Percentiles rank a stretch among this genome's conserved stretches.
Evolutionary conservation across 768 basidiomycete species (phyloP).

Genomic region (Trametes cingulata): DNA sequence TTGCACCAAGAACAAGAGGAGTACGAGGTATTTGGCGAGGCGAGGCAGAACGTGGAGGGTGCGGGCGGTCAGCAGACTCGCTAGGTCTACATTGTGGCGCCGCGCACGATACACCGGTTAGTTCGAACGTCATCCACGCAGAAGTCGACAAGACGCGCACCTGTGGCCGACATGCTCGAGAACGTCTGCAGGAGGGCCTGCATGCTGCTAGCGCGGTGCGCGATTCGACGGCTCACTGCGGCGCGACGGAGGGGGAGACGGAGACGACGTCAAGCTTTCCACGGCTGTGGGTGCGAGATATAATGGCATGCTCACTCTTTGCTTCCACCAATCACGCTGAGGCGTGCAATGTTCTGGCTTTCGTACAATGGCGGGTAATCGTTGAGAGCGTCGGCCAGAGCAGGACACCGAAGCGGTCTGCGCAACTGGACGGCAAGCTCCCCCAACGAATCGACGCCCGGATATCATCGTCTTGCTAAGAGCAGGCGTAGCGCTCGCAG

Average conservation of each 20-base stretch:
- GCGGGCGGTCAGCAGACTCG: slow-evolving; percentile 13
- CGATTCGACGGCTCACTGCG: slow-evolving; percentile 5
- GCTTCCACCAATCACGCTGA: background rate
- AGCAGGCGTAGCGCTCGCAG: too few relatives aligned
- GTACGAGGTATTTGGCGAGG: slow-evolving; percentile 43
- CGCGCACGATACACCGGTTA: background rate
- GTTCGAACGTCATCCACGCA: background rate
- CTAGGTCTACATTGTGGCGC: slow-evolving; percentile 11
- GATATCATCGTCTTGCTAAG: too few relatives aligned
- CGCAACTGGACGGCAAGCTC: background rate
- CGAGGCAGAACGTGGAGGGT: slow-evolving; percentile 8
- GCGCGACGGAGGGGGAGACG: background rate
- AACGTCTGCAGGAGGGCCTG: slow-evolving; percentile 8
- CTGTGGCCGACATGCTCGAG: slow-evolving; percentile 7
- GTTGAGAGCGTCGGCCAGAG: background rate
- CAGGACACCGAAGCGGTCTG: background rate
- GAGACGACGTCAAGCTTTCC: background rate
- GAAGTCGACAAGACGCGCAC: background rate
- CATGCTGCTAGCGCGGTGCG: background rate
- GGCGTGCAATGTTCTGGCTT: background rate
- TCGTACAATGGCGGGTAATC: background rate
- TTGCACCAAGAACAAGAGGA: slow-evolving; percentile 57
- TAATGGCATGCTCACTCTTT: slow-evolving; percentile 6
- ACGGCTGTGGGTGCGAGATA: background rate
- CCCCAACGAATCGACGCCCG: background rate